phyloP scores from a whole-genome alignment of 192 early-diverging fungal genomes.

The Powellomyces hirtus region DNA sequence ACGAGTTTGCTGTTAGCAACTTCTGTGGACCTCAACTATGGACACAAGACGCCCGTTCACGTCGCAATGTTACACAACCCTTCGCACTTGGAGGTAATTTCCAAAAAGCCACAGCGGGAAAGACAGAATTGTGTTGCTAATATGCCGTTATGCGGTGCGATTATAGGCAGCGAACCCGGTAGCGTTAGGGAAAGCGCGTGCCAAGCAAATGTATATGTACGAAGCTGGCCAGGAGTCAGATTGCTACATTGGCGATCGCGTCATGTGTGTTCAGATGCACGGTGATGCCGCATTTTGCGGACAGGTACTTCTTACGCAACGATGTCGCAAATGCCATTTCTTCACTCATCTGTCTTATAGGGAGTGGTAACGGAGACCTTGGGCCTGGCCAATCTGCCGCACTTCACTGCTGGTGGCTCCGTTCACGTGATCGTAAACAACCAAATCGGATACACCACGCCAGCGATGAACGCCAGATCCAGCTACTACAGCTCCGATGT shows the following conservation, averaged over 20 bases:
- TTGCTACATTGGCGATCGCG: constrained; percentile 88
- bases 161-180: constrained; percentile 84
- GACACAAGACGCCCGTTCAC: constrained; percentile 55
- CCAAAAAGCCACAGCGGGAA: background rate
- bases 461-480: constrained; percentile 88
- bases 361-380: constrained; percentile 97
- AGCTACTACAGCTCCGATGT: constrained; percentile 91
- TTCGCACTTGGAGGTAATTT: constrained; percentile 76
- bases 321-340: background rate
- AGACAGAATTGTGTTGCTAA: background rate
- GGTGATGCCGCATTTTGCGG: constrained; percentile 80
- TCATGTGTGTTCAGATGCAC: constrained; percentile 93
- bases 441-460: constrained; percentile 95
- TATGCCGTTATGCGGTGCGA: background rate
- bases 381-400: constrained; percentile 91
- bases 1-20: constrained; percentile 46
- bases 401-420: constrained; percentile 91
- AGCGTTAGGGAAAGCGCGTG: constrained; percentile 91
- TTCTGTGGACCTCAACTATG: constrained; percentile 73
- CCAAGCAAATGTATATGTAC: constrained; percentile 84
- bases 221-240: constrained; percentile 60
- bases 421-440: constrained; percentile 99
- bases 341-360: background rate
- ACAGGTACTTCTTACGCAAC: constrained; percentile 8
- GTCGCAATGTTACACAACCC: constrained; percentile 95